Conservation (phyloP, 73 alveolate genomes). For the Urostyla sp. region DNA sequence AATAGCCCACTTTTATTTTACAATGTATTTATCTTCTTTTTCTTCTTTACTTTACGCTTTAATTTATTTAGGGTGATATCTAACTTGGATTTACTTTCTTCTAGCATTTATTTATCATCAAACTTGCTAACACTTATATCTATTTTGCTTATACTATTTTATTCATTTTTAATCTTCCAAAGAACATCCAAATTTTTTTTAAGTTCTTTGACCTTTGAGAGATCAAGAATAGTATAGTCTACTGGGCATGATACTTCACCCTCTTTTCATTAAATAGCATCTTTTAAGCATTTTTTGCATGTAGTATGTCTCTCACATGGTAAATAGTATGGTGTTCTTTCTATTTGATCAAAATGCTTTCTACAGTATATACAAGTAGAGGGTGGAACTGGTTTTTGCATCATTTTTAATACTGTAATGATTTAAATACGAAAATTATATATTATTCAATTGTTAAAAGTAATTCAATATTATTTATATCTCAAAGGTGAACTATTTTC, state of each 20-base stretch:
- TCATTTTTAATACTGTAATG: too few species aligned
- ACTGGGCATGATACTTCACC: constrained; percentile 5
- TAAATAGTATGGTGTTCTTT: not conserved
- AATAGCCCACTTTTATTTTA: too few species aligned
- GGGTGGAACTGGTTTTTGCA: too few species aligned
- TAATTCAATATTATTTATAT: not conserved
- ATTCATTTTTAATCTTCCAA: not conserved
- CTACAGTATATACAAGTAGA: constrained; percentile 26
- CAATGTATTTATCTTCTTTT: too few species aligned
- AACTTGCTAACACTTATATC: not conserved
- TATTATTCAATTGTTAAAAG: not conserved
- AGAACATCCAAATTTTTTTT: constrained; percentile 6
- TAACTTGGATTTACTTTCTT: too few species aligned
- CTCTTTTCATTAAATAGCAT: constrained; percentile 4
- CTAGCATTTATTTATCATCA: not conserved
- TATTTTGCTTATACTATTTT: not conserved
- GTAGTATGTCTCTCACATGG: constrained; percentile 33
- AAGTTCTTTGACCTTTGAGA: constrained; percentile 1
- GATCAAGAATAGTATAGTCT: not conserved
- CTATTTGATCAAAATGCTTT: not conserved
- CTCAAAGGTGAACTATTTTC: too few species aligned
- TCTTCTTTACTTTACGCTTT: too few species aligned
- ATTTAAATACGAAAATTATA: too few species aligned
- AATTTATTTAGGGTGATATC: too few species aligned
- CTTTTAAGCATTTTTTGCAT: constrained; percentile 12